Evolutionary conservation across 1,139 yeast genomes (phyloP).

Genomic region (Eremothecium gossypii): DNA sequence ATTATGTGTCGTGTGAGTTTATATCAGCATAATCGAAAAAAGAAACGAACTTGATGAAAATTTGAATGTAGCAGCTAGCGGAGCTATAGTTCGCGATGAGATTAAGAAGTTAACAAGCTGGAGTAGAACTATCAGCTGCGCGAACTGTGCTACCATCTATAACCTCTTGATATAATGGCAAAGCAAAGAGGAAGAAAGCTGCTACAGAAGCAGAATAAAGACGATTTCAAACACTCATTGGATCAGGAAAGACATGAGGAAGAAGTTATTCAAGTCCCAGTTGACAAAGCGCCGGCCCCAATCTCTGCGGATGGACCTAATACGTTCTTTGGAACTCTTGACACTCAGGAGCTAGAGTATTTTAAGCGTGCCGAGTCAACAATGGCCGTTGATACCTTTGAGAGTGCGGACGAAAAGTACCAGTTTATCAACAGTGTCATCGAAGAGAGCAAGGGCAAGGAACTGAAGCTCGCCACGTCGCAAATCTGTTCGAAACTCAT

Average conservation of each 20-base stretch:
- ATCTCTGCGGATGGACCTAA: slow-evolving; percentile 22
- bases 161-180: slow-evolving; percentile 22
- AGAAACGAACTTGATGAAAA: too few species aligned
- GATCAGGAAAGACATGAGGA: slow-evolving; percentile 9
- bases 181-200: slow-evolving; percentile 65
- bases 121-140: too few species aligned
- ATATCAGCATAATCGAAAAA: too few species aligned
- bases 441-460: slow-evolving; percentile 85
- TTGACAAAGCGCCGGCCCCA: neutral
- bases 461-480: slow-evolving; percentile 83
- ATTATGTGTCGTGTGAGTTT: too few species aligned
- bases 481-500: slow-evolving; percentile 89
- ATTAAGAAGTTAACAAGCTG: too few species aligned
- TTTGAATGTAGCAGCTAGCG: too few species aligned
- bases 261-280: slow-evolving; percentile 5
- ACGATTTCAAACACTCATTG: slow-evolving; percentile 18
- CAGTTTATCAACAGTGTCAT: slow-evolving; percentile 69
- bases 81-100: too few species aligned
- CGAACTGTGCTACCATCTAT: too few species aligned
- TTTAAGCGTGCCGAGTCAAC: slow-evolving; percentile 90
- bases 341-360: slow-evolving; percentile 74
- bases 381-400: slow-evolving; percentile 72
- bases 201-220: slow-evolving; percentile 34
- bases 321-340: slow-evolving; percentile 79
- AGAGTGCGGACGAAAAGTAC: slow-evolving; percentile 57